Conservation (phyloP, 768 basidiomycete species). For the Boletus sensibilis region DNA sequence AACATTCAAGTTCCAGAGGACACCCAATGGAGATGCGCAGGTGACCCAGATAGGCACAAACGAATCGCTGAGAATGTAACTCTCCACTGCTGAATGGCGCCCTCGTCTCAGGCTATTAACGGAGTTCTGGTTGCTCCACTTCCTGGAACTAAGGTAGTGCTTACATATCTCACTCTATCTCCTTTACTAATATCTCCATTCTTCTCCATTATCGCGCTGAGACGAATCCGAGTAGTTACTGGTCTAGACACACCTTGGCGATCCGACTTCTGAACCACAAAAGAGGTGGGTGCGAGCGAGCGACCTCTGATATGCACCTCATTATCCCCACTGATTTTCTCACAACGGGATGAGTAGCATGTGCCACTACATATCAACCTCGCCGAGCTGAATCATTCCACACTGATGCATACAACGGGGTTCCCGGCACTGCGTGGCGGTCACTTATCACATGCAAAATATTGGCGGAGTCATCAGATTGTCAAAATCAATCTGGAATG, state of each 20-base stretch:
- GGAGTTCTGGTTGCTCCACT: neutral
- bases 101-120: neutral
- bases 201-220: neutral
- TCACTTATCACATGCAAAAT: neutral
- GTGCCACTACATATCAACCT: neutral
- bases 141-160: neutral
- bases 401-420: neutral
- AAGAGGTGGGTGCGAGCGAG: neutral
- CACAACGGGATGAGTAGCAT: neutral
- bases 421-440: neutral
- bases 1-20: neutral
- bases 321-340: conserved; percentile 1
- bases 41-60: neutral
- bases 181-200: neutral
- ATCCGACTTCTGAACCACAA: neutral
- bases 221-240: neutral
- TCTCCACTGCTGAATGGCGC: too few relatives aligned
- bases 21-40: neutral
- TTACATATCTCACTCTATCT: neutral
- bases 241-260: neutral
- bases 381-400: neutral
- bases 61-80: neutral
- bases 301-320: neutral
- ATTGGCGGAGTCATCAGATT: neutral
- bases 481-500: neutral